Conservation (phyloP, 2,329 filamentous ascomycete species). For the Pestalotiopsis sp. region DNA sequence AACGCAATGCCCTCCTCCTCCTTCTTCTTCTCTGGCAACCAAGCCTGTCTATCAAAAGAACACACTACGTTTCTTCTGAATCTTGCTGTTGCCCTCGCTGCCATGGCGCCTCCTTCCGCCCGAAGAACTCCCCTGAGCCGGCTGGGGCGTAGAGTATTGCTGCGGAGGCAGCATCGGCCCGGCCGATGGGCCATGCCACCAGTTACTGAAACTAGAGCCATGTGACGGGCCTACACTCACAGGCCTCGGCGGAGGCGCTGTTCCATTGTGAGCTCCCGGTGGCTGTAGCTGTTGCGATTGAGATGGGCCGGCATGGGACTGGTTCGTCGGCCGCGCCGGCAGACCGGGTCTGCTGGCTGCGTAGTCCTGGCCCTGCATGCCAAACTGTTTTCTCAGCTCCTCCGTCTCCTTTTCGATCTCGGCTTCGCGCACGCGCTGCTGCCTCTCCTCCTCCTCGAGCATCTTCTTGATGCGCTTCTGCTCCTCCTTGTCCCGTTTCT, state of each 20-base stretch:
- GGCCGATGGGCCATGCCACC: constrained; percentile 31
- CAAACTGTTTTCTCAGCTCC: constrained; percentile 71
- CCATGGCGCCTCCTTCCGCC: constrained; percentile 32
- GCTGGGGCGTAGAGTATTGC: constrained; percentile 34
- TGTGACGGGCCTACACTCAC: constrained; percentile 47
- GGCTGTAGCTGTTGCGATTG: constrained; percentile 30
- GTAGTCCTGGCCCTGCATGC: constrained; percentile 53
- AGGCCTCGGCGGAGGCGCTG: constrained; percentile 45
- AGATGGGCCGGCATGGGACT: constrained; percentile 20
- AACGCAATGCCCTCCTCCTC: background rate
- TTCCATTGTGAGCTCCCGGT: constrained; percentile 19
- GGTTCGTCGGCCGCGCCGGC: constrained; percentile 31
- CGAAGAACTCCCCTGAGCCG: constrained; percentile 47
- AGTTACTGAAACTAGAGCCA: constrained; percentile 27
- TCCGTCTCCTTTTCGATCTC: constrained; percentile 82
- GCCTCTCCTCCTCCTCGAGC: constrained; percentile 68
- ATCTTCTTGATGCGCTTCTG: constrained; percentile 65
- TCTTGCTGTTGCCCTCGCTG: constrained; percentile 41
- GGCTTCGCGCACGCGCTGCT: constrained; percentile 57
- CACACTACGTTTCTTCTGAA: constrained; percentile 51
- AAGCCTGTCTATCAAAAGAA: constrained; percentile 38
- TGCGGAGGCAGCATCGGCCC: constrained; percentile 21
- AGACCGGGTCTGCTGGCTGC: constrained; percentile 31
- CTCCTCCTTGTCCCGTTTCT: constrained; percentile 57
- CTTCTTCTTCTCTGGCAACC: background rate